Evolutionary conservation across 2,329 filamentous ascomycete species (phyloP), one percentile per base, ranked within the genome.

Genomic region (Monascus ruber): DNA sequence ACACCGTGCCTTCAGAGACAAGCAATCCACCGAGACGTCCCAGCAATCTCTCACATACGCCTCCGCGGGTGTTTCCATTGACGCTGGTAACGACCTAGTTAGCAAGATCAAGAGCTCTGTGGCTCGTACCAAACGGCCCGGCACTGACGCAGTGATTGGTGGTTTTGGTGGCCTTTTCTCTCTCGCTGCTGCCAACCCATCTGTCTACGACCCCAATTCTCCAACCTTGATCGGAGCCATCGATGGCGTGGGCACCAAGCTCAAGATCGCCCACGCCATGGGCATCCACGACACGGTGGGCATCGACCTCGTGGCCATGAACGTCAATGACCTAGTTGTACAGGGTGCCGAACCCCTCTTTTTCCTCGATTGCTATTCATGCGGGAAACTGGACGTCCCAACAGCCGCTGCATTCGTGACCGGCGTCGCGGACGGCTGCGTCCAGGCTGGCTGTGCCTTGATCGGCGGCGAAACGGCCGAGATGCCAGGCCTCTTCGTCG

Each of bases 381-480:
- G 88, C 72, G 87, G 85, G 62, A 83, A 82, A 60, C 76, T 98
- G 24, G 79, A 93, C 49, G 76, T 89, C 6, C 71, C 79, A 31
- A 79, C 78, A 4, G 86, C 87, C 0, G 80, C 83, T 7, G 74
- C 78, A n/a, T 96, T 98, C 56, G 84, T 98, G 32, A 77, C 86
- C 55, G 88, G 91, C 46, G 87, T 98, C 2, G 87, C 88, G 2
- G 74, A 81, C 26, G 91, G 91, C 35, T 98, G 91, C 65, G 77
- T 78, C 43, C 77, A 87, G 55, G 79, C 89, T 0, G 82, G 82
- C 34, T 94, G 89, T 56, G 88, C 88, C 10, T 74, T 98, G 3
- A 84, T 96, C n/a, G 91, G 91, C 31, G 91, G 91, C 34, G 91
- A 98, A 66, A 98, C 91, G 1, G 91, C 91, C 5, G 91, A 98